Conservation (phyloP, 2,329 filamentous ascomycete genomes). For the Ophiostoma quercus region DNA sequence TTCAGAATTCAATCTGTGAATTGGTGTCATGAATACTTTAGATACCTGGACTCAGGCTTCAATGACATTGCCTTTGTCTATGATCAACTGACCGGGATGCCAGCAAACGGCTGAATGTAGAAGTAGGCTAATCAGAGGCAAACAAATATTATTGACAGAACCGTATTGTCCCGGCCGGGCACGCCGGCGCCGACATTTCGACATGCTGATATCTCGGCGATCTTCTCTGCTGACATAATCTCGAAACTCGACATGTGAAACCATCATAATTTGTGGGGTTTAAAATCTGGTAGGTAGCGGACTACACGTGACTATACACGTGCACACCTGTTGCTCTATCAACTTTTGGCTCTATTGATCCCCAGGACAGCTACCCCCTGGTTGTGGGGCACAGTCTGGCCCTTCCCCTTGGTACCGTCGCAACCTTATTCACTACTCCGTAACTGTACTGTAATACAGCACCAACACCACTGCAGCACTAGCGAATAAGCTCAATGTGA, state of each 20-base stretch:
- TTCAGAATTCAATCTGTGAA: not conserved
- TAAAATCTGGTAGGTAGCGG: too few relatives aligned
- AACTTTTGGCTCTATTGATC: not conserved
- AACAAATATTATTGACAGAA: not conserved
- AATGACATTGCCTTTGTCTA: too few relatives aligned
- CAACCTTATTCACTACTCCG: constrained; percentile 9
- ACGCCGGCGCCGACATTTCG: not conserved
- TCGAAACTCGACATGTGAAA: not conserved
- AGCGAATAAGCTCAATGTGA: not conserved
- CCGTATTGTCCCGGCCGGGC: too few relatives aligned
- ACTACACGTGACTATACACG: not conserved
- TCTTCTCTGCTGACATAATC: not conserved
- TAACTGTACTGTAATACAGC: not conserved
- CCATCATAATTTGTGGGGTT: too few relatives aligned
- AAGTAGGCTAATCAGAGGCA: too few relatives aligned
- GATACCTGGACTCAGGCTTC: too few relatives aligned
- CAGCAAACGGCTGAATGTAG: too few relatives aligned
- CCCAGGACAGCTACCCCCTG: not conserved
- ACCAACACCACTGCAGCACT: not conserved
- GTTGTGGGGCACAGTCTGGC: not conserved
- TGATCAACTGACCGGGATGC: too few relatives aligned
- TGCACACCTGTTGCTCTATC: not conserved
- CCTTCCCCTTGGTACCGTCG: not conserved
- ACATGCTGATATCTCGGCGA: too few relatives aligned
- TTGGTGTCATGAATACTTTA: not conserved